Percentiles rank a stretch among this genome's conserved stretches.
phyloP scores from a whole-genome alignment of 768 basidiomycete species.

The Russula vinacea region DNA sequence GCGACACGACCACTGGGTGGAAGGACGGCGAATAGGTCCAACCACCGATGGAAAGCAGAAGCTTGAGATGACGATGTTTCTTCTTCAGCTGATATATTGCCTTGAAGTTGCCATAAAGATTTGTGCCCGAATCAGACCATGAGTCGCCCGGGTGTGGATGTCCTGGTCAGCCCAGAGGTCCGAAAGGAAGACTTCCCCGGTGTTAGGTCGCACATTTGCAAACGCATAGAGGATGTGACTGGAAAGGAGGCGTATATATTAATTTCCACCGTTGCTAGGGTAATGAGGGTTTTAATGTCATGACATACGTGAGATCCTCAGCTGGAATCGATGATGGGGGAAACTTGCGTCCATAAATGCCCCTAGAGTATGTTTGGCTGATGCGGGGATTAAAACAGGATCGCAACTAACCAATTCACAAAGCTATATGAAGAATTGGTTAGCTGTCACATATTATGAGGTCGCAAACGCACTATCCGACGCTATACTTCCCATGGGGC shows the following conservation, averaged over 20 bases:
- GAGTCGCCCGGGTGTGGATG: constrained; percentile 92
- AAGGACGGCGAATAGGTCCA: constrained; percentile 92
- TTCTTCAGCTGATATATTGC: constrained; percentile 91
- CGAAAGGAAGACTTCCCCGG: constrained; percentile 84
- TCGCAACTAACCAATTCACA: constrained; percentile 61
- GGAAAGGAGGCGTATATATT: constrained; percentile 3
- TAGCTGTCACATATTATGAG: constrained; percentile 6
- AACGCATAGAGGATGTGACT: constrained; percentile 93
- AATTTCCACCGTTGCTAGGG: constrained; percentile 22
- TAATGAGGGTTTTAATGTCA: constrained; percentile 10
- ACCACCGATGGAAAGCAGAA: constrained; percentile 87
- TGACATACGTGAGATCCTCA: constrained; percentile 76
- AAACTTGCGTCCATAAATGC: constrained; percentile 92
- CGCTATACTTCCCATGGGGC: constrained; percentile 58
- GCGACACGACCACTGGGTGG: constrained; percentile 72
- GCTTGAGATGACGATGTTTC: constrained; percentile 71
- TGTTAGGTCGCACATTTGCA: constrained; percentile 78
- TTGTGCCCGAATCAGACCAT: constrained; percentile 88
- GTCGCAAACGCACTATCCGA: constrained; percentile 66
- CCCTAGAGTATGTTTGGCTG: constrained; percentile 48
- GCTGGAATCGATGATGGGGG: constrained; percentile 81
- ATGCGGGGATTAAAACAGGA: constrained; percentile 12
- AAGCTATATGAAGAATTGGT: constrained; percentile 46
- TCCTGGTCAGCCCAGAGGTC: constrained; percentile 96
- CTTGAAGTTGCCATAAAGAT: constrained; percentile 95